Evolutionary conservation across 2,329 filamentous ascomycete genomes (phyloP), one percentile per base, ranked within the genome.

Genomic region (Scopulariopsis brevicaulis): DNA sequence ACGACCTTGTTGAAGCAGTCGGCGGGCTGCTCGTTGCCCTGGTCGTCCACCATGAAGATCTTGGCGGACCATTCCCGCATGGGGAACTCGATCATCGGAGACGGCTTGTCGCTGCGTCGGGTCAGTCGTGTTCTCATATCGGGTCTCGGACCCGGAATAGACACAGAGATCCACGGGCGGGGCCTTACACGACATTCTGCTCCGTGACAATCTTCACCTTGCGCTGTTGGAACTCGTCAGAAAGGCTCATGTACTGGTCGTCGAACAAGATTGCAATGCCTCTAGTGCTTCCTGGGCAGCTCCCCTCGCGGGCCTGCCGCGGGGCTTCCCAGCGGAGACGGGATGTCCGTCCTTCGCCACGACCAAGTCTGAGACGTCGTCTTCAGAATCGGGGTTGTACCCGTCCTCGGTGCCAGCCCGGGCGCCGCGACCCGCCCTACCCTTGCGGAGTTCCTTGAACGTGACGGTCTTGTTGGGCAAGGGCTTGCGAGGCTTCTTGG

Each of bases 11-110:
- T 89, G 76, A 96, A 97, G 72, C 91, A 83, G 64, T 77, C 89
- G 57, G 93, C 91, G 8, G 88, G 82, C 56, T 90, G 80, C 72
- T 95, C 86, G 64, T 94, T 89, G 64, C 91, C 92, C 62, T 89
- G 84, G 65, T 95, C 88, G 63, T 96, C 91, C 58, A 96, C 72
- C 56, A 97, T 73, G 73, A 83, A 90, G 64, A 99, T 78, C 73
- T 88, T 86, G 69, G 97, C 89, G 64, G 83, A 91, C 94, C 94
- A 99, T 73, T 84, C 79, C 70, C 94, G 87, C 83, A 96, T 92
- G 12, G 94, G 94, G 67, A 92, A 96, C 3, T 91, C 91, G 65
- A 92, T 89, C 63, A 90, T 81, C 46, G 87, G 87, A 15, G 89
- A 87, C 22, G 89, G 85, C 70, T 92, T 91, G 67, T 90, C 83